phyloP scores from a whole-genome alignment of 2,329 filamentous ascomycete species.

The Neurospora crassa region DNA sequence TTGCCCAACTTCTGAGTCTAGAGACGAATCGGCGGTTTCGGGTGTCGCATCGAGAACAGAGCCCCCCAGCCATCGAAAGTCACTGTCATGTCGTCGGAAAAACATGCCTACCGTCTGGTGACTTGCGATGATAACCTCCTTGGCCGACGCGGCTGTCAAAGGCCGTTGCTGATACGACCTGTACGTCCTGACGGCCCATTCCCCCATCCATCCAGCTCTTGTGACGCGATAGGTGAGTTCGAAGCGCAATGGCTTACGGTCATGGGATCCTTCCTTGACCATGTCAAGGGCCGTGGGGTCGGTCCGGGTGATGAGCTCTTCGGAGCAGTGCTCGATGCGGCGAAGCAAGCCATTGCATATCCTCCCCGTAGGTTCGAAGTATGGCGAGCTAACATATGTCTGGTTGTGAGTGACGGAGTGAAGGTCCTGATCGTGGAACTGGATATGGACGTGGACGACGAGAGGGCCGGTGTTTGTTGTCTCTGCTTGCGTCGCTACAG shows the following conservation, averaged over 20 bases:
- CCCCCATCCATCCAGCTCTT: constrained; percentile 26
- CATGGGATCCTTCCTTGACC: constrained; percentile 17
- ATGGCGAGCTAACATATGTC: constrained; percentile 36
- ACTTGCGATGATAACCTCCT: constrained; percentile 37
- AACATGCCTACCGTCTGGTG: constrained; percentile 43
- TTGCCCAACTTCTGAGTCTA: constrained; percentile 31
- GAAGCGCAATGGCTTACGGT: constrained; percentile 35
- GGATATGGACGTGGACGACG: constrained; percentile 34
- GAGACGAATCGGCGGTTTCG: constrained; percentile 28
- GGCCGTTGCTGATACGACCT: constrained; percentile 40
- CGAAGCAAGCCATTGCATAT: constrained; percentile 39
- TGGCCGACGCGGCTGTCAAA: constrained; percentile 33
- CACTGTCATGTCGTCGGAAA: constrained; percentile 38
- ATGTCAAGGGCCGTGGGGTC: constrained; percentile 37
- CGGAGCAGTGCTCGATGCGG: constrained; percentile 40
- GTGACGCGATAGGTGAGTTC: constrained; percentile 38
- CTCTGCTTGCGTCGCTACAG: neutral
- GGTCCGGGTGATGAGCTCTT: constrained; percentile 43
- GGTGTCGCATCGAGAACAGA: constrained; percentile 30
- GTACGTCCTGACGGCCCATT: constrained; percentile 35
- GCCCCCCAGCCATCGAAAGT: constrained; percentile 37
- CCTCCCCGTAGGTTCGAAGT: constrained; percentile 34
- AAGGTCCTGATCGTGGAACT: constrained; percentile 35
- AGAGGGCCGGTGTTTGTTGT: constrained; percentile 18
- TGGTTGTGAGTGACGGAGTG: constrained; percentile 30